These are phyloP conservation scores for Apiospora phragmitis DNA, from an alignment of 2,329 filamentous ascomycete species.

Conservation along the genomic window DNA sequence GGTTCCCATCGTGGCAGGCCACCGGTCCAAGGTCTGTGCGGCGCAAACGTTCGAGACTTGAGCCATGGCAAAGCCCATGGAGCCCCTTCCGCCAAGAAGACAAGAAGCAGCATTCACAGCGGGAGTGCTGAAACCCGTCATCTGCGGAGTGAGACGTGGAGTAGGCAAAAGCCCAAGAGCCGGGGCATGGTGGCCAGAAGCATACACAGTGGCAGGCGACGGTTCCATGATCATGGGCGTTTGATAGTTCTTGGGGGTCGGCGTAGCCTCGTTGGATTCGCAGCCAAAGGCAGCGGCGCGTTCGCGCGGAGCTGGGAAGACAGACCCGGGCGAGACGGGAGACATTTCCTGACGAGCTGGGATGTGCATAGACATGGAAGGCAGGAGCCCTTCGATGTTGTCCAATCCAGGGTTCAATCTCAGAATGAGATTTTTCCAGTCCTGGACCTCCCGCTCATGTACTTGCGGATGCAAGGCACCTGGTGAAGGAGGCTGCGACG, in stretches of 20 bases:
- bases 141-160: conserved; percentile 58
- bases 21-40: conserved; percentile 53
- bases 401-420: conserved; percentile 57
- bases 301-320: conserved; percentile 45
- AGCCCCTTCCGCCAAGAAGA: conserved; percentile 49
- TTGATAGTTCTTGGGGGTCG: conserved; percentile 41
- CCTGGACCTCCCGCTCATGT: conserved; percentile 47
- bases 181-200: conserved; percentile 49
- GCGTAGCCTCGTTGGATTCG: conserved; percentile 41
- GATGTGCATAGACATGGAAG: background rate
- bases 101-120: conserved; percentile 55
- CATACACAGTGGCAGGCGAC: conserved; percentile 41
- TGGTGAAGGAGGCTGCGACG: conserved; percentile 59
- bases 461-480: conserved; percentile 42
- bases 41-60: conserved; percentile 50
- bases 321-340: conserved; percentile 42
- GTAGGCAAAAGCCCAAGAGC: conserved; percentile 58
- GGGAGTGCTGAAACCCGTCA: conserved; percentile 59
- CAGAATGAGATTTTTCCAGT: conserved; percentile 62
- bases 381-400: conserved; percentile 51
- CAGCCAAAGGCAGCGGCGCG: conserved; percentile 32
- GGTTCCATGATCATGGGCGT: conserved; percentile 52
- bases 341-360: conserved; percentile 29
- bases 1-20: conserved; percentile 47
- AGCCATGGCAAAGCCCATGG: conserved; percentile 62